Conservation (phyloP, 805 yeast genomes). For the Starmerella tilneyi region DNA sequence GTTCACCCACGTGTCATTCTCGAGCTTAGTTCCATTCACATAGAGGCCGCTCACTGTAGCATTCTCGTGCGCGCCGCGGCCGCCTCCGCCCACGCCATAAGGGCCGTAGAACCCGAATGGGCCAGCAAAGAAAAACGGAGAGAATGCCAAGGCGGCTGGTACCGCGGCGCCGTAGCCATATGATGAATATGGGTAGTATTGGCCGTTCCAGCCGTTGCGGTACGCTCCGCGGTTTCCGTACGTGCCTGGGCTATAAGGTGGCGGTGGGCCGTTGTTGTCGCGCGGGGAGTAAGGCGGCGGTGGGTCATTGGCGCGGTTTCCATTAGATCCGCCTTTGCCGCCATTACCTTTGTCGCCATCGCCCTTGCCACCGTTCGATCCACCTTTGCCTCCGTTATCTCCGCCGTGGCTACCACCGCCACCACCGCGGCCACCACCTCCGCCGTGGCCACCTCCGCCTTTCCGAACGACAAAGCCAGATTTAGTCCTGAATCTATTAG, state of each 20-base stretch:
- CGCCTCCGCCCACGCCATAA: slow-evolving; percentile 2
- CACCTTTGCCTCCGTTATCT: background rate
- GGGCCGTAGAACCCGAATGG: slow-evolving; percentile 17
- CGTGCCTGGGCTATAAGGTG: slow-evolving; percentile 1
- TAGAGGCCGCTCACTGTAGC: slow-evolving; percentile 9
- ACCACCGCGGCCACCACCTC: slow-evolving; percentile 1
- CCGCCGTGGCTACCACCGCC: background rate
- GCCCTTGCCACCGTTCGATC: background rate
- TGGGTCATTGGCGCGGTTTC: background rate
- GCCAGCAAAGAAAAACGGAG: slow-evolving; percentile 16
- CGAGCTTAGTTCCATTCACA: slow-evolving; percentile 9
- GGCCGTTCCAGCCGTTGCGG: slow-evolving; percentile 14
- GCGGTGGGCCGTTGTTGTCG: slow-evolving; percentile 2
- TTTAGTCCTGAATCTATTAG: too few species aligned
- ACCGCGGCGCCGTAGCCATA: slow-evolving; percentile 9
- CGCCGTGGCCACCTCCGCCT: slow-evolving; percentile 1
- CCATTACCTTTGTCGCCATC: background rate
- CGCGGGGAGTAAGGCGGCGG: slow-evolving; percentile 13
- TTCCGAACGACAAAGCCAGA: background rate
- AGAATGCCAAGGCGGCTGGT: slow-evolving; percentile 5
- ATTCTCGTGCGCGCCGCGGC: background rate
- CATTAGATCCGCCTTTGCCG: background rate
- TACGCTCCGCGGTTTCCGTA: slow-evolving; percentile 11
- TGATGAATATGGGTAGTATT: slow-evolving; percentile 11
- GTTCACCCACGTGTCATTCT: slow-evolving; percentile 5